Evolutionary conservation across 768 basidiomycete species (phyloP), one percentile per base, ranked within the genome.

Genomic region (Basidioascus undulatus): DNA sequence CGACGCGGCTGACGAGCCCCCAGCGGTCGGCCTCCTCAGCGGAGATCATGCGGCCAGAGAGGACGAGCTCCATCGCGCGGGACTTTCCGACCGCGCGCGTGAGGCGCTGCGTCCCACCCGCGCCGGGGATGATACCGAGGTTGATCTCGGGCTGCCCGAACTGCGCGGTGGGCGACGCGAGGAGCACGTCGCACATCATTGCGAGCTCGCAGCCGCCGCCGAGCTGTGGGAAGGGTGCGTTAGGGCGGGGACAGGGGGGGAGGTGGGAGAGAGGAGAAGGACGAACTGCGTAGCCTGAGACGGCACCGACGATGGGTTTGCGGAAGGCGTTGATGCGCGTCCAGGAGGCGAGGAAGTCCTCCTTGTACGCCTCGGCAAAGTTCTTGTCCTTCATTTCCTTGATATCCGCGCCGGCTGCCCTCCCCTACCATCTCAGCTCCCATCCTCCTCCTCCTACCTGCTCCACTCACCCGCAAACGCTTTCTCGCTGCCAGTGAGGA

Each of bases 381-480:
- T 73, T 63, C 61, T 86, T 86, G 61, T 87, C 81, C 59, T 84
- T 86, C 89, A 96, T 96, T 61, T 96, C 86, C 62, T 92, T 94
- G 61, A 98, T 94, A 59, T 98, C 89, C 18, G 89, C 89, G 3
- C 89, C 86, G 51, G 86, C 86, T 84, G 41, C 15, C n/a, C n/a
- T n/a, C n/a, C n/a, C 16, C 24, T 11, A 19, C 11, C 9, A 18
- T 13, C 40, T n/a, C 11, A 3, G 16, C 18, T 21, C 13, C 5
- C n/a, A n/a, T n/a, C n/a, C n/a, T n/a, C n/a, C n/a, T n/a, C n/a
- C n/a, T n/a, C n/a, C n/a, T n/a, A n/a, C n/a, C n/a, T n/a, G n/a
- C n/a, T n/a, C 25, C 7, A 60, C 74, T 44, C 51, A 76, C 84
- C 84, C 44, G 89, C 89, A 56, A 98, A 98, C 3, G 83, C 87